Conservation (phyloP, 257 asterid genomes). For the Solanum stenotomum region DNA sequence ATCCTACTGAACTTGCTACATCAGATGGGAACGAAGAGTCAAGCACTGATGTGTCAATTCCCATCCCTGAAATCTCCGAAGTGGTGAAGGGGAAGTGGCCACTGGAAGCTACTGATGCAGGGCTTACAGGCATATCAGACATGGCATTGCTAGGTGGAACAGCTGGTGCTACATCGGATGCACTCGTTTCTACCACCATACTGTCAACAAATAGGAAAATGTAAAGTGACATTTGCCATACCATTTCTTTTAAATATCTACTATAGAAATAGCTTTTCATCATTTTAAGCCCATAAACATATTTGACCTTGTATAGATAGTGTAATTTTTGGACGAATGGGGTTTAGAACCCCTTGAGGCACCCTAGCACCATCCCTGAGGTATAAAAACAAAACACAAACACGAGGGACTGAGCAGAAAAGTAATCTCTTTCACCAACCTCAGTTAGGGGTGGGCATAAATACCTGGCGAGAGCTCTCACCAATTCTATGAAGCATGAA, state of each 20-base stretch:
- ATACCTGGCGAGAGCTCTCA: background rate
- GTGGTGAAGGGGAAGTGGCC: constrained; percentile 86
- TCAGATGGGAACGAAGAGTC: constrained; percentile 84
- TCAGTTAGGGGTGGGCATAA: no score
- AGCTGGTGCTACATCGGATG: constrained; percentile 45
- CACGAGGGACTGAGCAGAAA: background rate
- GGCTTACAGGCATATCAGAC: constrained; percentile 85
- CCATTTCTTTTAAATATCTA: background rate
- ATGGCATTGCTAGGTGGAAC: constrained; percentile 59
- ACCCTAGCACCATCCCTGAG: background rate
- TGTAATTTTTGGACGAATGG: background rate
- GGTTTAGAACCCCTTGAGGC: background rate
- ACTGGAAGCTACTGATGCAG: constrained; percentile 81
- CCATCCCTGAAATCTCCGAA: constrained; percentile 77
- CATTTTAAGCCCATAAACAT: background rate
- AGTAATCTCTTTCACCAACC: background rate
- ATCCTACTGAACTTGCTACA: constrained; percentile 61
- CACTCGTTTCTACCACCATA: constrained; percentile 54
- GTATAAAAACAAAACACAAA: background rate
- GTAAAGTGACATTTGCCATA: background rate
- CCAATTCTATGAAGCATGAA: background rate
- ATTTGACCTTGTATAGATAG: background rate
- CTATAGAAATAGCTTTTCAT: background rate
- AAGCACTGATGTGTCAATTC: constrained; percentile 66
- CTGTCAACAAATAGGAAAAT: constrained; percentile 18